phyloP scores from a whole-genome alignment of 495 filamentous ascomycete species.

The Xanthoparmelia taractica region DNA sequence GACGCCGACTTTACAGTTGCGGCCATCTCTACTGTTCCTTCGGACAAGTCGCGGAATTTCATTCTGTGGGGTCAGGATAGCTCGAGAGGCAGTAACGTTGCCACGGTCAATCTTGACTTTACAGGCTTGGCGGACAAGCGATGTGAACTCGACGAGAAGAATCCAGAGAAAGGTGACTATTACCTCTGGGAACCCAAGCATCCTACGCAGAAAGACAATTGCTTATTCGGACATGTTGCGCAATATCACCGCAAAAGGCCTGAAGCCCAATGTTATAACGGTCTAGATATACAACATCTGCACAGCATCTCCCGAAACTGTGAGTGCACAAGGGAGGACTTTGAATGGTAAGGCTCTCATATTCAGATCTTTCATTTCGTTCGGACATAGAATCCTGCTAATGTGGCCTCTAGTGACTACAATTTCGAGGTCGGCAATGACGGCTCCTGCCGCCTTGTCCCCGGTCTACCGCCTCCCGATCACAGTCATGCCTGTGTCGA shows the following conservation, averaged over 20 bases:
- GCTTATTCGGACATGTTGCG: conserved; percentile 85
- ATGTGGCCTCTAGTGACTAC: conserved; percentile 60
- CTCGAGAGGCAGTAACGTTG: conserved; percentile 39
- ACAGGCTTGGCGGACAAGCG: conserved; percentile 58
- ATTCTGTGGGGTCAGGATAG: conserved; percentile 68
- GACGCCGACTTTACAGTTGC: conserved; percentile 58
- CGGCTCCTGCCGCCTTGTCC: conserved; percentile 66
- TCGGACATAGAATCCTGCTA: conserved; percentile 16
- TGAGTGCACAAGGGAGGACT: conserved; percentile 74
- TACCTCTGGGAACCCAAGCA: conserved; percentile 77
- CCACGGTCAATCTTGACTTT: conserved; percentile 81
- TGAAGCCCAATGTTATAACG: conserved; percentile 69
- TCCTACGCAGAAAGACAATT: conserved; percentile 63
- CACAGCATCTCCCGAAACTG: conserved; percentile 66
- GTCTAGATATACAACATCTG: conserved; percentile 54
- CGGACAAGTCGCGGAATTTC: conserved; percentile 82
- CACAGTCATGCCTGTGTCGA: conserved; percentile 56
- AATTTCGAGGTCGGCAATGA: conserved; percentile 77
- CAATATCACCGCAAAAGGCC: conserved; percentile 85
- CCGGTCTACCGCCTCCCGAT: conserved; percentile 59
- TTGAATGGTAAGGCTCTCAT: conserved; percentile 70
- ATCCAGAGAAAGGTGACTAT: conserved; percentile 56
- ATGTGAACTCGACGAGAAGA: conserved; percentile 61
- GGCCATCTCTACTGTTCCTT: conserved; percentile 81
- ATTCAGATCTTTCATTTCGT: not conserved